phyloP scores from a whole-genome alignment of 2,329 filamentous ascomycete genomes.

The Aspergillus pseudoterreus region DNA sequence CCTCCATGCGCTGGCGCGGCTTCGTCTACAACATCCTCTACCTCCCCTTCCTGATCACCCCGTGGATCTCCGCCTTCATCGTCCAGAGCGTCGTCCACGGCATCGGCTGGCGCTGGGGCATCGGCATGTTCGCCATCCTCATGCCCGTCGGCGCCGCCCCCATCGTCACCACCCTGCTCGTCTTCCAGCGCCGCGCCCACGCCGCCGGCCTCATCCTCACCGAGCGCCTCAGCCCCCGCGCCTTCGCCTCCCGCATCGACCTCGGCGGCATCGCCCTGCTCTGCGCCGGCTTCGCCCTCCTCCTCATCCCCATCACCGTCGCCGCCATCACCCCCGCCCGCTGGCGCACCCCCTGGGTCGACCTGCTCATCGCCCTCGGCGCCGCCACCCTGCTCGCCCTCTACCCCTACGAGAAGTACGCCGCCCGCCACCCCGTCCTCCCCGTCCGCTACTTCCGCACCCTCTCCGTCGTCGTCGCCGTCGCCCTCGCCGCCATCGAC shows the following conservation, averaged over 20 bases:
- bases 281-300: constrained; percentile 45
- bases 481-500: constrained; percentile 42
- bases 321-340: constrained; percentile 38
- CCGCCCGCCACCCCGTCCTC: constrained; percentile 45
- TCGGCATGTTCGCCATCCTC: constrained; percentile 43
- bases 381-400: constrained; percentile 39
- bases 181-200: constrained; percentile 34
- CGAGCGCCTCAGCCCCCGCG: constrained; percentile 20
- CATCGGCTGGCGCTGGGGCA: constrained; percentile 46
- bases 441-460: constrained; percentile 46
- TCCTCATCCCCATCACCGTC: constrained; percentile 49
- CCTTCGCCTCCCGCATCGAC: constrained; percentile 34
- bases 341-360: constrained; percentile 47
- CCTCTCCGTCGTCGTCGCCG: constrained; percentile 40
- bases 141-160: constrained; percentile 37
- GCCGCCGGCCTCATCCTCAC: constrained; percentile 24
- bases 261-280: constrained; percentile 45
- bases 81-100: constrained; percentile 37
- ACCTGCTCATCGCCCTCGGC: constrained; percentile 44
- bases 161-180: constrained; percentile 36
- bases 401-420: constrained; percentile 47
- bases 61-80: constrained; percentile 41
- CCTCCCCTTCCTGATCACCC: constrained; percentile 39
- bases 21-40: constrained; percentile 39
- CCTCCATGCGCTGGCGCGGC: constrained; percentile 38